Evolutionary conservation across 2,329 filamentous ascomycete species (phyloP), one percentile per base, ranked within the genome.

Genomic region (Xylariomycetidae sp.): DNA sequence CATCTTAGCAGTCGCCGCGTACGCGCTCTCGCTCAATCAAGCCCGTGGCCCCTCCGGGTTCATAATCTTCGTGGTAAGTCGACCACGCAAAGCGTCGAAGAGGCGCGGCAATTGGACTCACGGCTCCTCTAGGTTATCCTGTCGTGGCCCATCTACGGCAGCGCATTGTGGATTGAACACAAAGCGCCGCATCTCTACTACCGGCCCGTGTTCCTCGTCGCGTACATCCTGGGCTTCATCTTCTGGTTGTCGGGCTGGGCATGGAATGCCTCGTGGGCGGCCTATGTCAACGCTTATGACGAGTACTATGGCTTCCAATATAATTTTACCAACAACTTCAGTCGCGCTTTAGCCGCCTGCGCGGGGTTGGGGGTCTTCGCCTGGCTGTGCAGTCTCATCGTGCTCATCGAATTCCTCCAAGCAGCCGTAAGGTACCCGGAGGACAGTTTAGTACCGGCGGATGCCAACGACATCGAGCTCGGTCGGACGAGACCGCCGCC

Each of bases 51-150:
- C 62, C 4, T 55, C 58, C 3, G 63, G 59, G 22, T 67, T 72
- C 40, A 52, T 69, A 27, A 62, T 69, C 40, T 72, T 71, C 37
- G 59, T 67, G 22, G 69, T 72, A 45, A 52, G 64, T 23, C 20
- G 8, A 23, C 20, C n/a, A 8, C 20, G n/a, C n/a, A 23, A 8
- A 23, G 8, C n/a, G n/a, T 23, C 20, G 20, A n/a, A 23, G 20
- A 23, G n/a, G 8, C 20, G n/a, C 20, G n/a, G n/a, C n/a, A 23
- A 23, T 35, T 29, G 31, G 36, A 23, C 6, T 19, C 4, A 10
- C 6, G 3, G 2, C n/a, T n/a, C 6, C 22, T n/a, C n/a, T n/a
- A 70, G 66, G 45, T 53, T 31, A 57, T 67, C 46, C 56, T 58
- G 39, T 66, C 62, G 19, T 62, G 57, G 51, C 43, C 68, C 38